These are phyloP conservation scores for Clitopilus passeckerianus DNA, from an alignment of 768 basidiomycete species.

Conservation along the genomic window DNA sequence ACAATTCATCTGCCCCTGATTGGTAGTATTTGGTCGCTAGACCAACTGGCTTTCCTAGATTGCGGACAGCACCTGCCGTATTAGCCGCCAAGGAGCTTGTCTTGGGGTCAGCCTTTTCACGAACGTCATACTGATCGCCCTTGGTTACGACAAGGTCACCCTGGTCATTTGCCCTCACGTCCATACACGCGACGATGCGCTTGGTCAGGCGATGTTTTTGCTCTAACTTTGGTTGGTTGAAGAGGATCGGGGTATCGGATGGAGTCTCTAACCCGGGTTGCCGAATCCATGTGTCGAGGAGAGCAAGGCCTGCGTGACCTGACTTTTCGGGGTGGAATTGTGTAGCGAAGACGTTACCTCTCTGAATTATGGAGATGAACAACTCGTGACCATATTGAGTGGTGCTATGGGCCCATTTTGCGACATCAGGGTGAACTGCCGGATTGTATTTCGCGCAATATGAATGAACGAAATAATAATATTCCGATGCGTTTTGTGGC, in stretches of 20 bases:
- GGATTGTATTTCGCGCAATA: constrained; percentile 79
- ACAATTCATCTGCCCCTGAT: constrained; percentile 92
- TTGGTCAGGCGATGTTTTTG: constrained; percentile 74
- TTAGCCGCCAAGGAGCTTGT: constrained; percentile 25
- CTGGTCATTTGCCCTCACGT: constrained; percentile 92
- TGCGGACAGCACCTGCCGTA: constrained; percentile 78
- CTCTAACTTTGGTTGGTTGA: constrained; percentile 33
- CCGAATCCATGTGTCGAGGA: constrained; percentile 79
- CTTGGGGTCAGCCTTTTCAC: constrained; percentile 56
- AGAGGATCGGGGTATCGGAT: constrained; percentile 22
- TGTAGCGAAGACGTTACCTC: constrained; percentile 82
- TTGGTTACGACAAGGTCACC: constrained; percentile 99
- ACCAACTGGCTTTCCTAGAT: constrained; percentile 95
- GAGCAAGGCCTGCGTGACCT: constrained; percentile 76
- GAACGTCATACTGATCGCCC: constrained; percentile 98
- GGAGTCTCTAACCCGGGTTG: constrained; percentile 39
- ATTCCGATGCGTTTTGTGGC: constrained; percentile 46
- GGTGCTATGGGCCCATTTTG: constrained; percentile 77
- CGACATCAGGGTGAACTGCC: constrained; percentile 44
- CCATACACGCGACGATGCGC: constrained; percentile 95
- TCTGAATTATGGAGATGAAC: constrained; percentile 82
- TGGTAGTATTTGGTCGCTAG: constrained; percentile 83
- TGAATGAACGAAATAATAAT: constrained; percentile 98
- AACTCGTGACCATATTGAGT: constrained; percentile 94
- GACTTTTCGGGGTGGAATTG: constrained; percentile 99